Conservation (phyloP, 2,329 filamentous ascomycete species). For the Colletotrichum scovillei region DNA sequence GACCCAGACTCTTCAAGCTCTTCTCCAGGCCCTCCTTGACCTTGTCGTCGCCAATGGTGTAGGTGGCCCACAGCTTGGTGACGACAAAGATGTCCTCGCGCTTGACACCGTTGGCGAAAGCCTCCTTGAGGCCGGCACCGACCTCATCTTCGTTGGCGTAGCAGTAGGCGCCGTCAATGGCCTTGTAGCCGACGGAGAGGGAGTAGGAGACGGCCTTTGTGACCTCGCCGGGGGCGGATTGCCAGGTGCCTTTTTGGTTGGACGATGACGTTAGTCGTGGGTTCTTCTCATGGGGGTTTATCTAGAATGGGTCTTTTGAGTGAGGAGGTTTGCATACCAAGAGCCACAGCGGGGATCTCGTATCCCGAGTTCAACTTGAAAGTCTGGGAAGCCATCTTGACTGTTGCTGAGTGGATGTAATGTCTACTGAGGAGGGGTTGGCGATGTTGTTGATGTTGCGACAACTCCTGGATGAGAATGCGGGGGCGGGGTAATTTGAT, state of each 20-base stretch:
- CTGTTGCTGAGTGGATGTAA: neutral
- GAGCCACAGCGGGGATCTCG: conserved; percentile 72
- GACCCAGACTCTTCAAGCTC: conserved; percentile 77
- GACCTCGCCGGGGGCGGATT: conserved; percentile 69
- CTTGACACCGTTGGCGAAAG: conserved; percentile 76
- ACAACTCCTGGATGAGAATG: neutral
- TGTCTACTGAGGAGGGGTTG: conserved; percentile 14
- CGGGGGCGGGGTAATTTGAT: conserved; percentile 31
- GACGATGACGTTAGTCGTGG: neutral
- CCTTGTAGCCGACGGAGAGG: conserved; percentile 67
- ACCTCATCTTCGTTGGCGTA: conserved; percentile 88
- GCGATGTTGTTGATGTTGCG: neutral
- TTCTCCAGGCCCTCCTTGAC: conserved; percentile 77
- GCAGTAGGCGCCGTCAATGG: conserved; percentile 80
- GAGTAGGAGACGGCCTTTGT: conserved; percentile 68
- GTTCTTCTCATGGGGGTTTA: neutral
- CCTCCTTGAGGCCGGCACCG: conserved; percentile 80
- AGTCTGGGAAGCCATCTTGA: conserved; percentile 62
- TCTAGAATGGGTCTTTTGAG: neutral
- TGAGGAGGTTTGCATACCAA: conserved; percentile 57
- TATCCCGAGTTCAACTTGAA: conserved; percentile 75
- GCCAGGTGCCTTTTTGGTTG: conserved; percentile 69
- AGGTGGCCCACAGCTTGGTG: conserved; percentile 88
- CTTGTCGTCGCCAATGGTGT: conserved; percentile 65
- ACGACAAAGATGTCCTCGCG: conserved; percentile 86